phyloP scores from a whole-genome alignment of 352 stramenopile genomes.

The Phytopythium mirpurense region DNA sequence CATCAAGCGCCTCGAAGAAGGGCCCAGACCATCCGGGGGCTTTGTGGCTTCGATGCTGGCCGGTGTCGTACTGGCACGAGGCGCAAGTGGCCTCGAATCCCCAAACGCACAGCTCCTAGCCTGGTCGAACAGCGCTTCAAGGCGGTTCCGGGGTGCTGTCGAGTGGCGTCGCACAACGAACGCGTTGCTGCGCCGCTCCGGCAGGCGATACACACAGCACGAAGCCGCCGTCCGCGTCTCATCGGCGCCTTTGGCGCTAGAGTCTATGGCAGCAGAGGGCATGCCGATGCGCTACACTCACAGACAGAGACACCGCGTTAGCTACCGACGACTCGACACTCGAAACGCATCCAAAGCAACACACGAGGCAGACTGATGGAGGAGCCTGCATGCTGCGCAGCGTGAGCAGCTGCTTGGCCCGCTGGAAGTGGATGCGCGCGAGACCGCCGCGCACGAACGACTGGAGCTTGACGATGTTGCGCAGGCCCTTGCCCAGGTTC shows the following conservation, averaged over 20 bases:
- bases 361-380: slow-evolving; percentile 25
- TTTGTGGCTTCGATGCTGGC: background rate
- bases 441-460: slow-evolving; percentile 43
- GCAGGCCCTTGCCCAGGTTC: slow-evolving; percentile 17
- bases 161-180: slow-evolving; percentile 8
- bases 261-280: background rate
- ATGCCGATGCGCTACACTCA: slow-evolving; percentile 9
- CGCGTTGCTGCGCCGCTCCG: slow-evolving; percentile 13
- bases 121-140: slow-evolving; percentile 10
- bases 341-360: background rate
- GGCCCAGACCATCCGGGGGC: slow-evolving; percentile 1
- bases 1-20: slow-evolving; percentile 13
- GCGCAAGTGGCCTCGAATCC: background rate
- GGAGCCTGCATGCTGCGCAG: slow-evolving; percentile 9
- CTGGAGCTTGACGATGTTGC: slow-evolving; percentile 43
- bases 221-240: slow-evolving; percentile 6
- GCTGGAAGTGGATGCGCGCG: slow-evolving; percentile 17
- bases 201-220: slow-evolving; percentile 23
- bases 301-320: background rate
- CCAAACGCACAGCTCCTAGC: background rate
- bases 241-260: background rate
- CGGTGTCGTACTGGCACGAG: background rate
- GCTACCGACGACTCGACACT: slow-evolving; percentile 7
- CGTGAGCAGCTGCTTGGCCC: slow-evolving; percentile 17
- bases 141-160: background rate